Conservation (phyloP, 148 eudicot species). For the Diospyros kaki region DNA sequence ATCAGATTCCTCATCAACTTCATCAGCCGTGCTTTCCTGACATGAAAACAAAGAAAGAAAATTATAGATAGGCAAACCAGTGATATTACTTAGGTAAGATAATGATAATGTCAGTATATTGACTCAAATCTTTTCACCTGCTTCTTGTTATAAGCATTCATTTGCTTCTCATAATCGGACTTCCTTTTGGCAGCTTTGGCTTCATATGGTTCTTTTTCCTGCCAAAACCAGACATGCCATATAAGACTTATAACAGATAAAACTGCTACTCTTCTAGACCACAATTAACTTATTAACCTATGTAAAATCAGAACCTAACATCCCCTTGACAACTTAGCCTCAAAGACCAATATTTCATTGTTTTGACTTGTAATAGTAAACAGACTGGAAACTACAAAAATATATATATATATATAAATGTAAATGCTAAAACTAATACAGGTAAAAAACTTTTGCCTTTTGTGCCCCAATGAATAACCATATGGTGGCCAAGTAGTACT, state of each 20-base stretch:
- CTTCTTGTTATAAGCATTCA: constrained; percentile 54
- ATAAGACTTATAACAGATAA: not conserved
- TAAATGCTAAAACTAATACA: not conserved
- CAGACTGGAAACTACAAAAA: not conserved
- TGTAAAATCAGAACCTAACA: not conserved
- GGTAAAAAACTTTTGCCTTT: not conserved
- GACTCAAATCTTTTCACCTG: constrained; percentile 30
- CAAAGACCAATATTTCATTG: not conserved
- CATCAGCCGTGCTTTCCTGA: constrained; percentile 43
- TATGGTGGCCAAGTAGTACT: not conserved
- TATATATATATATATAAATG: not conserved
- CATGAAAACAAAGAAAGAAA: not conserved
- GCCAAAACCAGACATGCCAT: constrained; percentile 14
- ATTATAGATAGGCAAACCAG: not conserved
- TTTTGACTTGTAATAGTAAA: not conserved
- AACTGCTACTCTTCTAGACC: not conserved
- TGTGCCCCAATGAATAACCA: not conserved
- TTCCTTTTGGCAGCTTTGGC: constrained; percentile 62
- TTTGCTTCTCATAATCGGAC: constrained; percentile 45
- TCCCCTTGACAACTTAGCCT: not conserved
- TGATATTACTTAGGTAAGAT: not conserved
- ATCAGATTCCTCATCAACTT: constrained; percentile 51
- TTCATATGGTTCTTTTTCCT: constrained; percentile 68
- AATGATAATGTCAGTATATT: not conserved
- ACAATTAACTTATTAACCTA: not conserved